Base-by-base conservation (phyloP, 2,329 filamentous ascomycete species). In the Ophiocordyceps camponoti-floridani region DNA sequence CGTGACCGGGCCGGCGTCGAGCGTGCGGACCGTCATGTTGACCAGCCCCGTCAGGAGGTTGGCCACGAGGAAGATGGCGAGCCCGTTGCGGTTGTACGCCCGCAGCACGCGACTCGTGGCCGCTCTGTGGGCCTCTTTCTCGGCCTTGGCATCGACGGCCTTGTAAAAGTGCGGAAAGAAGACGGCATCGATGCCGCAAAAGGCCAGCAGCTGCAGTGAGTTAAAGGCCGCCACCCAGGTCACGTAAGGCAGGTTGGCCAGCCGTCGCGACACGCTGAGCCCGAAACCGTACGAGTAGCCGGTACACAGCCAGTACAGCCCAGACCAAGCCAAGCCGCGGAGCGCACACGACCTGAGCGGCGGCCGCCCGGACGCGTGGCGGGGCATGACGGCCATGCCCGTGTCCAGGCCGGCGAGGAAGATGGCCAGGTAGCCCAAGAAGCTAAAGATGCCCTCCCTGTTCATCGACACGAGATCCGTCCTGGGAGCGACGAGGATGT, bases 161-260 rank as follows among this genome's bases (percentile, higher is more conserved):
- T 71, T 76, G 60, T 86, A 76, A 6, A 82, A 72, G 2, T 70
- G 66, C 0, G 85, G 84, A 60, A 94, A 94, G 60, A 88, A 79
- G 3, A 84, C 26, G 3, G 74, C 79, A 59, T 98, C 89, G 23
- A 91, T 72, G 13, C 79, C 58, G 54, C 79, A 87, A 60, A 89
- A 94, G 1, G 81, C 70, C 8, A 84, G 67, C 10, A 98, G 68
- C 58, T 94, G 86, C n/a, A 73, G 69, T 48, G 76, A 80, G 65
- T 96, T 98, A 68, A 91, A 95, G 3, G 85, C 81, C n/a, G 79
- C 73, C 8, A 94, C 82, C 87, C 89, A 96, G 41, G 94, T 68
- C 40, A 96, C 74, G 58, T 98, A 98, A 0, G 91, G 87, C 49
- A 95, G 70, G 55, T 98, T 98, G 9, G 89, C 91, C 46, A 96